phyloP scores from a whole-genome alignment of 768 basidiomycete genomes.

The Tricholoma flavovirens region DNA sequence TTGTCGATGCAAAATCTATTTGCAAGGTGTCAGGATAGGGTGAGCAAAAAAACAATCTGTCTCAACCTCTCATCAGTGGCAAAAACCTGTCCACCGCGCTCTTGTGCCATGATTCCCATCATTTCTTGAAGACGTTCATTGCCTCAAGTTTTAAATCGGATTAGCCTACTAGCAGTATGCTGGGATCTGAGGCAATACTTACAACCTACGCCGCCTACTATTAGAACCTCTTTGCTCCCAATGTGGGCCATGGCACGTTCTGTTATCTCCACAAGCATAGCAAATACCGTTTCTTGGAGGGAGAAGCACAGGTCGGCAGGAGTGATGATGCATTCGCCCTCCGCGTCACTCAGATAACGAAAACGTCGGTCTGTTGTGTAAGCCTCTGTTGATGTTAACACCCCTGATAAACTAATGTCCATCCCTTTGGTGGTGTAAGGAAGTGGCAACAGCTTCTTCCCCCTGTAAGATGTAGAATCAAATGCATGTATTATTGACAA shows the following conservation, averaged over 20 bases:
- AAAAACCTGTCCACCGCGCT: slow-evolving; percentile 84
- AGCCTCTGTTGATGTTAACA: slow-evolving; percentile 81
- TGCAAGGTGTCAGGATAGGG: background rate
- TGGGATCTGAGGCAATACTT: slow-evolving; percentile 23
- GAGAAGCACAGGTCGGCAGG: slow-evolving; percentile 97
- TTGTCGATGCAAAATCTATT: slow-evolving; percentile 97
- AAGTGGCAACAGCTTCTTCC: slow-evolving; percentile 73
- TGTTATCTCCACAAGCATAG: slow-evolving; percentile 99
- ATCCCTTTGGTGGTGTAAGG: slow-evolving; percentile 98
- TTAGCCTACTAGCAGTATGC: background rate
- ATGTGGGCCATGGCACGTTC: slow-evolving; percentile 99
- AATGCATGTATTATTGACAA: background rate
- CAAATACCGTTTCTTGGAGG: slow-evolving; percentile 93
- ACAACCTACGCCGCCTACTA: slow-evolving; percentile 99
- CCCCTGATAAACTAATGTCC: slow-evolving; percentile 95
- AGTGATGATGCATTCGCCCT: slow-evolving; percentile 71
- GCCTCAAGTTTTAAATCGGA: slow-evolving; percentile 37
- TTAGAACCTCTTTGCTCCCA: slow-evolving; percentile 90
- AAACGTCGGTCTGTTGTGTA: slow-evolving; percentile 86
- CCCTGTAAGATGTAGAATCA: slow-evolving; percentile 41
- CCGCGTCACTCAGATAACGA: slow-evolving; percentile 38
- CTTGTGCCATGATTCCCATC: slow-evolving; percentile 97
- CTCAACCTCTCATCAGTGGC: slow-evolving; percentile 91
- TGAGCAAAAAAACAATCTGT: background rate
- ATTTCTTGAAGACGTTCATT: slow-evolving; percentile 94